phyloP scores from a whole-genome alignment of 805 yeast genomes.

The Nakazawaea pomicola region DNA sequence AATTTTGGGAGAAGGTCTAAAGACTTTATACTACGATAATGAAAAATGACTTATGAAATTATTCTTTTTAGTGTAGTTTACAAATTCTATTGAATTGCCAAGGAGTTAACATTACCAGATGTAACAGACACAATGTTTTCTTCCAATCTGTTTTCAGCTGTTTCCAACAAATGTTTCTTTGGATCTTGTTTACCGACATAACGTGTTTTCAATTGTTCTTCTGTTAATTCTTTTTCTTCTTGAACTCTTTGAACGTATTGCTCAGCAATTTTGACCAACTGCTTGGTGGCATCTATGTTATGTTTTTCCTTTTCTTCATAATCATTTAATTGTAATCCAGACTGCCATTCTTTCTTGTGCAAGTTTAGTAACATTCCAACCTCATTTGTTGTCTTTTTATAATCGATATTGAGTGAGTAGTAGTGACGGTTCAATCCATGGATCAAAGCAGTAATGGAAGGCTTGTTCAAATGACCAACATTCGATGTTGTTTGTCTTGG shows the following conservation, averaged over 20 bases:
- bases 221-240: slow-evolving; percentile 85
- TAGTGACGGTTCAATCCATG: slow-evolving; percentile 97
- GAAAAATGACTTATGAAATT: not conserved
- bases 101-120: slow-evolving; percentile 85
- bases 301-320: slow-evolving; percentile 72
- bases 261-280: slow-evolving; percentile 85
- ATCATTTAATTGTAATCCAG: slow-evolving; percentile 76
- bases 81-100: slow-evolving; percentile 64
- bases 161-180: slow-evolving; percentile 89
- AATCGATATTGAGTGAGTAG: slow-evolving; percentile 92
- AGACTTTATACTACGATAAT: not conserved
- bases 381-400: slow-evolving; percentile 86
- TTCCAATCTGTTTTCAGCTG: slow-evolving; percentile 82
- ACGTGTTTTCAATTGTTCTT: slow-evolving; percentile 88
- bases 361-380: slow-evolving; percentile 90
- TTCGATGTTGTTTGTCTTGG: slow-evolving; percentile 97
- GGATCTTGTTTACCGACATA: slow-evolving; percentile 99
- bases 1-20: slow-evolving; percentile 52
- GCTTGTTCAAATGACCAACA: slow-evolving; percentile 91
- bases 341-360: slow-evolving; percentile 94
- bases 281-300: slow-evolving; percentile 66
- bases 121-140: slow-evolving; percentile 84
- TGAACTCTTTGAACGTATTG: slow-evolving; percentile 85
- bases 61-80: not conserved
- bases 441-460: slow-evolving; percentile 92